Evolutionary conservation across 2,329 filamentous ascomycete species (phyloP).

Genomic region (Clarireedia monteithiana): DNA sequence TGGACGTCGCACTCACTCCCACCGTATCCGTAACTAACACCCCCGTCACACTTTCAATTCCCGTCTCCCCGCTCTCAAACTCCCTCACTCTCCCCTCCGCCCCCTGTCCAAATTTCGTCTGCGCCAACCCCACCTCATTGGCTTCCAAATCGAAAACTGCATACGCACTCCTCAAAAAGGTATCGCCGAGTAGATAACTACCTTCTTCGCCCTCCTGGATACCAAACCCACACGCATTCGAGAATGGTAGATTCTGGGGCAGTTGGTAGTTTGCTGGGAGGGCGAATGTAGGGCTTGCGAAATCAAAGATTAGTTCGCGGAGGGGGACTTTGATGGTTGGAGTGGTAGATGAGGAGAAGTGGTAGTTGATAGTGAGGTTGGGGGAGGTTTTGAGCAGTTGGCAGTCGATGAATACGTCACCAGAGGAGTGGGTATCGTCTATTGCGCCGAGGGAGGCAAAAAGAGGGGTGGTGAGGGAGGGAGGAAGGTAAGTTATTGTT

Average conservation of each 20-base stretch:
- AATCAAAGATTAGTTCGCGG: slow-evolving; percentile 35
- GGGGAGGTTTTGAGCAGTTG: slow-evolving; percentile 32
- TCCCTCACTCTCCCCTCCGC: slow-evolving; percentile 11
- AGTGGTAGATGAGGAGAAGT: slow-evolving; percentile 36
- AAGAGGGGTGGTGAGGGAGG: slow-evolving; percentile 36
- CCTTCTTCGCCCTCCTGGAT: slow-evolving; percentile 30
- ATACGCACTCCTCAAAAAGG: slow-evolving; percentile 45
- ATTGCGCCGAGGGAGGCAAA: slow-evolving; percentile 35
- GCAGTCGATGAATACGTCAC: slow-evolving; percentile 29
- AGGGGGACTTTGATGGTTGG: slow-evolving; percentile 36
- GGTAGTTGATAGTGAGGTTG: slow-evolving; percentile 36
- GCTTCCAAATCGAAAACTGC: slow-evolving; percentile 46
- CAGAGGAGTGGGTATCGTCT: slow-evolving; percentile 16
- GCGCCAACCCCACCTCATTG: slow-evolving; percentile 40
- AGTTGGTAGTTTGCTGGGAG: neutral
- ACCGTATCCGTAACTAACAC: slow-evolving; percentile 6
- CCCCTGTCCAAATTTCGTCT: slow-evolving; percentile 36
- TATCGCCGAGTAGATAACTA: slow-evolving; percentile 37
- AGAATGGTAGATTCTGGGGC: slow-evolving; percentile 15
- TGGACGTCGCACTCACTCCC: neutral
- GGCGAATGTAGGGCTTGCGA: slow-evolving; percentile 10
- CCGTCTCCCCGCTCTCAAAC: slow-evolving; percentile 14
- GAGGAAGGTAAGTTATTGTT: slow-evolving; percentile 56
- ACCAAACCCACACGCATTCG: slow-evolving; percentile 43
- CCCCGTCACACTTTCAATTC: slow-evolving; percentile 17